Evolutionary conservation across 2,329 filamentous ascomycete genomes (phyloP), one percentile per base, ranked within the genome.

Genomic region (Alternaria sp.): DNA sequence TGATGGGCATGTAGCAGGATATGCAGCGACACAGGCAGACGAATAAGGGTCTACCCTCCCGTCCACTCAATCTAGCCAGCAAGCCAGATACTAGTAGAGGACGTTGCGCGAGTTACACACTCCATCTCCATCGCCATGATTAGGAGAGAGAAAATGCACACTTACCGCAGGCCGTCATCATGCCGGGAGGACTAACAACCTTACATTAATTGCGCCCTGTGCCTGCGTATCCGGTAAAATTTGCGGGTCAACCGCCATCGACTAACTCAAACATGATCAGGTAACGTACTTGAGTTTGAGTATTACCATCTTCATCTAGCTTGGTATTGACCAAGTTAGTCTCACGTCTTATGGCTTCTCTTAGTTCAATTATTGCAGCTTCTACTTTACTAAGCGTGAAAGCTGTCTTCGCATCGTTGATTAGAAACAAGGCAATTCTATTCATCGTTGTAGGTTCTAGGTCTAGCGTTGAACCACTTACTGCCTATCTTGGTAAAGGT

Each of bases 391-490:
- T 40, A 1, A 23, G 17, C 23, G 37, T 21, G 21, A 4, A 0
- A 24, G 28, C 10, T 3, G n/a, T 23, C 0, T n/a, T 6, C 17
- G 10, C 42, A 13, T 31, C 28, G 10, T 31, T 10, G 17, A 45
- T 45, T 5, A 21, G 31, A 3, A 33, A 31, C 10, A 33, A 9
- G 2, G 31, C 28, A 8, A 31, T 34, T 21, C 86, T 88, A 56
- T 88, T 86, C 73, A 79, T 88, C 37, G 80, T 88, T 14, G 84
- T 88, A 33, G 86, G 65, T n/a, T 63, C 63, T 39, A 60, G 65
- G 9, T 61, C 65, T 17, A 61, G 65, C n/a, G 60, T 63, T 13
- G 54, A 48, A 21, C 65, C 63, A n/a, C 49, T 67, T 26, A 63
- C 60, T 24, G 58, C 63, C 14, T 65, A 66, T 31, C 60, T 68